Evolutionary conservation across 106 monocot genomes (phyloP).

Genomic region (Allium cepa): DNA sequence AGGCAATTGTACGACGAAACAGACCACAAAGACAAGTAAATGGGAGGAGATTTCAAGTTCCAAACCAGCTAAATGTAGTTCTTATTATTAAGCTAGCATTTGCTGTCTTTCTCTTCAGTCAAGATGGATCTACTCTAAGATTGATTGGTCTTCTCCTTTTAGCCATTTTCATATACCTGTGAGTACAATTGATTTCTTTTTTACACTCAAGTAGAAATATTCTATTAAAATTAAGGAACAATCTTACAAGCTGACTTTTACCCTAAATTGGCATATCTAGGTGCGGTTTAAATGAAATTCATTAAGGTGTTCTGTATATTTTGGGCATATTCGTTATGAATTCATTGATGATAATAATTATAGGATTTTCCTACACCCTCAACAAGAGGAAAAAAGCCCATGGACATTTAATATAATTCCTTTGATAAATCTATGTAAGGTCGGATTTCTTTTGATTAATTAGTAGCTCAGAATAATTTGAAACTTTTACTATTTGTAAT

Average conservation of each 20-base stretch:
- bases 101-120: conserved; percentile 72
- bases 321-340: background rate
- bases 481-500: too few relatives aligned
- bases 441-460: too few relatives aligned
- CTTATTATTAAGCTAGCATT: conserved; percentile 81
- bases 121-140: conserved; percentile 85
- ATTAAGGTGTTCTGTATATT: background rate
- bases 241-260: too few relatives aligned
- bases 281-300: too few relatives aligned
- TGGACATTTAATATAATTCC: too few relatives aligned
- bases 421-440: too few relatives aligned
- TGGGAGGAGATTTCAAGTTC: conserved; percentile 86
- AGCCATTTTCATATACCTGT: conserved; percentile 78
- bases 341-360: background rate
- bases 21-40: conserved; percentile 54
- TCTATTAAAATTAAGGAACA: too few relatives aligned
- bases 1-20: conserved; percentile 43
- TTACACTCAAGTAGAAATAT: too few relatives aligned
- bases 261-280: too few relatives aligned
- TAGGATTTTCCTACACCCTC: background rate
- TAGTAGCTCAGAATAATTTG: too few relatives aligned
- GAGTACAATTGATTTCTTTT: conserved; percentile 15
- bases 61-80: conserved; percentile 71
- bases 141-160: conserved; percentile 62
- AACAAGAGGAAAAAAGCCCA: too few relatives aligned